These are phyloP conservation scores for Hyphopichia wangnamkhiaoensis DNA, from an alignment of 1,139 yeast species.

Conservation along the genomic window DNA sequence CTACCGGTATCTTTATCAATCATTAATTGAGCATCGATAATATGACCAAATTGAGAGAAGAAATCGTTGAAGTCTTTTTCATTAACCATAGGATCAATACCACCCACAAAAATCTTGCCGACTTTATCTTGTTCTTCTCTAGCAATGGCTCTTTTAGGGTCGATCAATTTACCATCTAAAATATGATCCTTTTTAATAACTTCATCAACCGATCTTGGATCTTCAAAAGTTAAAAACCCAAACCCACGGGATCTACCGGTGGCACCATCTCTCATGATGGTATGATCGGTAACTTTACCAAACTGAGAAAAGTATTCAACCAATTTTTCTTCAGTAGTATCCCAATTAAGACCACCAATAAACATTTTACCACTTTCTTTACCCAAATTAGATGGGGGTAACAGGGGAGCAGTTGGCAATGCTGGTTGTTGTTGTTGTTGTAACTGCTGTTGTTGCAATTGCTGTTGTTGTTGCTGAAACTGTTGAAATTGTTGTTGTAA, in stretches of 20 bases:
- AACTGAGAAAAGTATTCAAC: conserved; percentile 82
- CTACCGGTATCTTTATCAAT: conserved; percentile 97
- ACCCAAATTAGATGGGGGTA: conserved; percentile 40
- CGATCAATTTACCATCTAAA: conserved; percentile 94
- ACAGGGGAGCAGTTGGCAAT: conserved; percentile 8
- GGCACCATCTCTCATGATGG: conserved; percentile 88
- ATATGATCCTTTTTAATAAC: conserved; percentile 88
- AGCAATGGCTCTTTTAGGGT: conserved; percentile 97
- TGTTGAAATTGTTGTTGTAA: conserved; percentile 9
- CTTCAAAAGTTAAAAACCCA: conserved; percentile 89
- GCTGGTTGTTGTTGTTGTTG: conserved; percentile 9
- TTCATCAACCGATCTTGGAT: conserved; percentile 79
- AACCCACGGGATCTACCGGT: conserved; percentile 97
- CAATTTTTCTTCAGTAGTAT: conserved; percentile 85
- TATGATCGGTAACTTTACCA: conserved; percentile 88
- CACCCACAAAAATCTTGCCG: conserved; percentile 97
- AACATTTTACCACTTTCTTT: conserved; percentile 84
- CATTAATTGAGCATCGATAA: conserved; percentile 97
- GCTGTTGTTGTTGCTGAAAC: conserved; percentile 11
- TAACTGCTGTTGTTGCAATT: conserved; percentile 9
- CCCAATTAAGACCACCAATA: conserved; percentile 98
- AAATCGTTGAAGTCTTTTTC: conserved; percentile 88
- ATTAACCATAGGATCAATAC: conserved; percentile 93
- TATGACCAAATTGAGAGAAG: conserved; percentile 88
- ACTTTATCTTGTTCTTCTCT: conserved; percentile 97